Base-by-base conservation (phyloP, 495 filamentous ascomycete species). In the Niebla homalea region DNA sequence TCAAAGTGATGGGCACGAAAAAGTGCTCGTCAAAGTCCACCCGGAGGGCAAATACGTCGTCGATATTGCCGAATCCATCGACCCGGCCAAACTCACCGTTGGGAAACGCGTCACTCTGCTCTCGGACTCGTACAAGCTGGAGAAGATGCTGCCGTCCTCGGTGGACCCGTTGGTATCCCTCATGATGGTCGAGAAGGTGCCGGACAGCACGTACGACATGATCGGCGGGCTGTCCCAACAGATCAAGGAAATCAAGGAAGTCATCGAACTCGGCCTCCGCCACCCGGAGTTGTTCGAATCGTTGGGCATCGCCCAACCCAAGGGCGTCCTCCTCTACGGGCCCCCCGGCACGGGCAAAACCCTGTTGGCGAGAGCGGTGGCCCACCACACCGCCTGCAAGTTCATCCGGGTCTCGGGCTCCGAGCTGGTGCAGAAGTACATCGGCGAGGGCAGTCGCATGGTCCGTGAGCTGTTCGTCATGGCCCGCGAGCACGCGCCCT, bases 171-270 rank as follows among this genome's bases (percentile, higher is more conserved):
- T 98, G 44, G 92, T 99, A 35, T 97, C 92, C n/a, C 87, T 99
- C 60, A 99, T 99, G 92, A 97, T 99, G 93, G 92, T 99, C 40
- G 92, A 99, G 67, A 99, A 99, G 70, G 92, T 99, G 22, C 92
- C 92, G 23, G 92, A 99, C 71, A 94, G 88, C 71, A 99, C 92
- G 62, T 99, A 99, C 73, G 92, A 99, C 70, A 99, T 99, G 92
- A 99, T 99, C 60, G 92, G 92, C 66, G 92, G 92, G 53, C 74
- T 99, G 42, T 93, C 97, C 59, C 93, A 99, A 63, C 92, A 99
- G 62, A 97, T 99, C 71, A 97, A 99, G 73, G 93, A 99, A 68
- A 99, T 99, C 73, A 99, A 99, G 71, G 92, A 99, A 66, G 92
- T 99, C 48, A 97, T 99, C 65, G 92, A 99, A 71, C 84, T 99